These are phyloP conservation scores for Yamadazyma membranifaciens DNA, from an alignment of 1,139 yeast genomes.

Conservation along the genomic window DNA sequence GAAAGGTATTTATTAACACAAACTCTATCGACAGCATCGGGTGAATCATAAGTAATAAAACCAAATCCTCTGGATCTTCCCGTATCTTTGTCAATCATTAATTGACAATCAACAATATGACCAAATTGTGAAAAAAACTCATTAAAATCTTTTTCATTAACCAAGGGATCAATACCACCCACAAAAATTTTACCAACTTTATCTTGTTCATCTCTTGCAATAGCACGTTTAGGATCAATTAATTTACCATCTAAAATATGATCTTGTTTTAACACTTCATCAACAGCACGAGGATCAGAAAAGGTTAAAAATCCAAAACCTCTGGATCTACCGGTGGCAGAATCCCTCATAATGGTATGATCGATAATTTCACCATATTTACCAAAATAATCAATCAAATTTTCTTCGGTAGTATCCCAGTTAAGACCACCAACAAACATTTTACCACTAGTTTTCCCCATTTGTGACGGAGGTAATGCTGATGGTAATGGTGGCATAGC, in stretches of 20 bases:
- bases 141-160: slow-evolving; percentile 88
- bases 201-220: slow-evolving; percentile 97
- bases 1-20: slow-evolving; percentile 79
- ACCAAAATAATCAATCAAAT: slow-evolving; percentile 74
- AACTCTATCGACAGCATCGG: slow-evolving; percentile 92
- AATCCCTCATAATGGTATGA: slow-evolving; percentile 92
- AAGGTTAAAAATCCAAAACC: slow-evolving; percentile 97
- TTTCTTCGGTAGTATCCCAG: slow-evolving; percentile 96
- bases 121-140: slow-evolving; percentile 89
- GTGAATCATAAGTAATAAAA: slow-evolving; percentile 92
- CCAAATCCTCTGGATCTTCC: slow-evolving; percentile 99
- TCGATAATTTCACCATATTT: slow-evolving; percentile 91
- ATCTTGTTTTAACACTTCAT: slow-evolving; percentile 81
- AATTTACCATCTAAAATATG: slow-evolving; percentile 95
- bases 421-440: slow-evolving; percentile 98
- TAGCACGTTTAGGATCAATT: slow-evolving; percentile 97
- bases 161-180: slow-evolving; percentile 97
- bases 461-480: slow-evolving; percentile 24
- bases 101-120: slow-evolving; percentile 91
- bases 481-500: slow-evolving; percentile 17
- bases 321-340: slow-evolving; percentile 85
- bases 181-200: slow-evolving; percentile 96
- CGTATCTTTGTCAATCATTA: slow-evolving; percentile 97
- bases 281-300: slow-evolving; percentile 78
- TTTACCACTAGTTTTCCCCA: slow-evolving; percentile 64